Conservation (phyloP, 2,329 filamentous ascomycete species). For the Neonectria coccinea region DNA sequence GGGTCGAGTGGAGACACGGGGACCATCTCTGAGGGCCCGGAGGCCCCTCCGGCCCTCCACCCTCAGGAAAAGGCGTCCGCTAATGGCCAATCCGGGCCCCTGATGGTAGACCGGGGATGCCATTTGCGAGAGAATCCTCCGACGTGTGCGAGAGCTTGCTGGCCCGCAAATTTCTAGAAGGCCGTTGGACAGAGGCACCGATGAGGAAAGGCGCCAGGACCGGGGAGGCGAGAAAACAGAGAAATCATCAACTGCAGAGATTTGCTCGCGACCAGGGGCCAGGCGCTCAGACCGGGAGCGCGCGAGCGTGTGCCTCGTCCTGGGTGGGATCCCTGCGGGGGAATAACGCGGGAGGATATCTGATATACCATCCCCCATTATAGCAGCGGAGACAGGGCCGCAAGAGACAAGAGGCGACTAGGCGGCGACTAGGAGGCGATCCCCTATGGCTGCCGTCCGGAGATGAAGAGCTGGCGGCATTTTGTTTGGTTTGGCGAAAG, state of each 20-base stretch:
- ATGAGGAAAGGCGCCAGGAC: slow-evolving; percentile 39
- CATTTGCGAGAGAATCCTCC: slow-evolving; percentile 50
- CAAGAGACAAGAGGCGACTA: slow-evolving; percentile 15
- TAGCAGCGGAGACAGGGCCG: slow-evolving; percentile 21
- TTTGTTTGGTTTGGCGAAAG: slow-evolving; percentile 35
- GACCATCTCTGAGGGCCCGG: slow-evolving; percentile 46
- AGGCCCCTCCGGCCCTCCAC: slow-evolving; percentile 43
- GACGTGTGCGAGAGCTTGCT: slow-evolving; percentile 43
- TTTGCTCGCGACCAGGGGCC: slow-evolving; percentile 44
- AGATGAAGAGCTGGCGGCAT: slow-evolving; percentile 41
- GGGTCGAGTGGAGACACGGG: slow-evolving; percentile 47
- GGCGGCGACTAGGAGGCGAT: slow-evolving; percentile 15
- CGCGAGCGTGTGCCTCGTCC: slow-evolving; percentile 17
- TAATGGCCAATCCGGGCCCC: slow-evolving; percentile 43
- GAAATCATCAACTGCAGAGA: slow-evolving; percentile 43
- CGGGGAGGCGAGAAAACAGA: slow-evolving; percentile 43
- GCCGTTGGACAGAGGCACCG: slow-evolving; percentile 40
- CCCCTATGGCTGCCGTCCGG: slow-evolving; percentile 40
- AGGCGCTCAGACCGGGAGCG: slow-evolving; percentile 16
- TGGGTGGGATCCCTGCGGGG: slow-evolving; percentile 25
- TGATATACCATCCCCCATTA: slow-evolving; percentile 23
- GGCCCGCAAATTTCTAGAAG: slow-evolving; percentile 51
- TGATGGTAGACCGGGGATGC: slow-evolving; percentile 41
- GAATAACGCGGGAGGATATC: slow-evolving; percentile 35
- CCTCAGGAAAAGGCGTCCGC: slow-evolving; percentile 39